These are phyloP conservation scores for Aspergillus hancockii DNA, from an alignment of 495 filamentous ascomycete species.

Conservation along the genomic window DNA sequence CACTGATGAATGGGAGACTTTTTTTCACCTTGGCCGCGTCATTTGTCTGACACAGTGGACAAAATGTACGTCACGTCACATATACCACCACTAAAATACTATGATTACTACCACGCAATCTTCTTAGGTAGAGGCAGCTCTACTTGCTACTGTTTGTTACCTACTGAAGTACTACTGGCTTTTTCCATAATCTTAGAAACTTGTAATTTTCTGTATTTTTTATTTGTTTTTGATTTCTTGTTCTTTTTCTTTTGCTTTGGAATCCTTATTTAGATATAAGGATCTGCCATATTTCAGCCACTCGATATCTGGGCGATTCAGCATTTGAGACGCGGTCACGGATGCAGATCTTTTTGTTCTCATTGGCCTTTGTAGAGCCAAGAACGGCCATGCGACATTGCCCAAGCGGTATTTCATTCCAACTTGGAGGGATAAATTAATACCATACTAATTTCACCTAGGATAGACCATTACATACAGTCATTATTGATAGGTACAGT, in stretches of 20 bases:
- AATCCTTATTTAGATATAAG: slow-evolving; percentile 4
- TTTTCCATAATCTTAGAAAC: background rate
- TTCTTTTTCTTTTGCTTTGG: background rate
- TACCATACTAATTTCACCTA: slow-evolving; percentile 5
- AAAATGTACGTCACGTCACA: background rate
- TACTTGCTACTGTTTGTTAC: background rate
- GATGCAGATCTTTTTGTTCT: slow-evolving; percentile 27
- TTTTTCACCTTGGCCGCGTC: slow-evolving; percentile 3
- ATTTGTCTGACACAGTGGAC: slow-evolving; percentile 1
- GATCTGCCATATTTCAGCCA: slow-evolving; percentile 21
- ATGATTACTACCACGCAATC: background rate
- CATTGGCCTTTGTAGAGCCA: slow-evolving; percentile 15
- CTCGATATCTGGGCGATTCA: slow-evolving; percentile 19
- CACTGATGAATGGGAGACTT: background rate
- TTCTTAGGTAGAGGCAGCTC: background rate
- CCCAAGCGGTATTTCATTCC: slow-evolving; percentile 1
- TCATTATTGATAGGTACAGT: background rate
- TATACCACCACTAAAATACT: background rate
- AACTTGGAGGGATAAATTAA: background rate
- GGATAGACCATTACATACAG: background rate
- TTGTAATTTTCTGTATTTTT: background rate
- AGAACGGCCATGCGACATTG: background rate
- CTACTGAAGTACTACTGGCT: no score
- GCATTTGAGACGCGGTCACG: slow-evolving; percentile 26
- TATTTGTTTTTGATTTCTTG: background rate